Percentiles rank a stretch among this genome's conserved stretches.
Evolutionary conservation across 2,329 filamentous ascomycete species (phyloP).

Genomic region (Pleurostoma richardsiae): DNA sequence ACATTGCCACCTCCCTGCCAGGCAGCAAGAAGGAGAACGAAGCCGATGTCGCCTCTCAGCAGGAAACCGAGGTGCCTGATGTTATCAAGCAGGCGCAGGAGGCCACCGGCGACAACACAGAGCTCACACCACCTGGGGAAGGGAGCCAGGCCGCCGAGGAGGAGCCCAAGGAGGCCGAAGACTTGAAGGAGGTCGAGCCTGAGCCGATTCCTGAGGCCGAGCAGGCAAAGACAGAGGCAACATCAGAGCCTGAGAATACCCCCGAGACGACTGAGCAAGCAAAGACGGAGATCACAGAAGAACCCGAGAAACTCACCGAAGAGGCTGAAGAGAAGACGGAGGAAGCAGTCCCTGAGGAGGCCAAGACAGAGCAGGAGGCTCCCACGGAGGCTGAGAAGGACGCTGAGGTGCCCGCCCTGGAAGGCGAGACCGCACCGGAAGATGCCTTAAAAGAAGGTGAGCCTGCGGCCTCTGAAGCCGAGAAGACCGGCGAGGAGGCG

Average conservation of each 20-base stretch:
- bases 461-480: slow-evolving; percentile 5
- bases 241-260: slow-evolving; percentile 11
- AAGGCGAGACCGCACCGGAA: slow-evolving; percentile 1
- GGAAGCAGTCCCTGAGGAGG: slow-evolving; percentile 2
- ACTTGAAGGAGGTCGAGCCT: neutral
- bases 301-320: slow-evolving; percentile 4
- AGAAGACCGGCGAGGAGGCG: slow-evolving; percentile 1
- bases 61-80: slow-evolving; percentile 4
- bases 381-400: slow-evolving; percentile 1
- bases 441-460: slow-evolving; percentile 1
- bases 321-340: slow-evolving; percentile 2
- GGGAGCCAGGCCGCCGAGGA: slow-evolving; percentile 4
- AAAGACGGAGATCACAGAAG: slow-evolving; percentile 7
- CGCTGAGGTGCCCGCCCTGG: slow-evolving; percentile 5
- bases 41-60: neutral
- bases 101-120: slow-evolving; percentile 8
- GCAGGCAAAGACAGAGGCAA: slow-evolving; percentile 7
- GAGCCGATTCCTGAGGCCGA: slow-evolving; percentile 3
- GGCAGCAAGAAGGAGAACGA: slow-evolving; percentile 5
- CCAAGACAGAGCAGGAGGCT: slow-evolving; percentile 4
- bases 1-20: slow-evolving; percentile 3
- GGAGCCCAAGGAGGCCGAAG: slow-evolving; percentile 1
- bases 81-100: slow-evolving; percentile 7
- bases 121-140: slow-evolving; percentile 6
- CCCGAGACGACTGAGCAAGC: slow-evolving; percentile 8